Conservation (phyloP, 78 protist genomes). For the Dictyostelium brefeldianum region DNA sequence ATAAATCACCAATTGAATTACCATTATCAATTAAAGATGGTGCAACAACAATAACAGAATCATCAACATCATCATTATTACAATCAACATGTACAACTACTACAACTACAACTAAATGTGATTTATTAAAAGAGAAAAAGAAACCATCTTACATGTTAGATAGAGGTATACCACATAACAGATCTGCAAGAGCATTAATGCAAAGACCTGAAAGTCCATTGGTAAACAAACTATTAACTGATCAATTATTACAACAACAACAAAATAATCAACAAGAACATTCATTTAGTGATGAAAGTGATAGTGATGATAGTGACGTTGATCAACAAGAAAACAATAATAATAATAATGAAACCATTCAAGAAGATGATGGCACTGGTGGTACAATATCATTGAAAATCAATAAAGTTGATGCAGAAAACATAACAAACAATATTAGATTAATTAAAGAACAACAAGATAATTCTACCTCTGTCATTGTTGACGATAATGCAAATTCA, state of each 20-base stretch:
- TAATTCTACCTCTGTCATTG: background rate
- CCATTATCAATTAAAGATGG: background rate
- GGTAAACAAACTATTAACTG: background rate
- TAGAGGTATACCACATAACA: constrained; percentile 6
- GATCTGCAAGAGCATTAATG: constrained; percentile 17
- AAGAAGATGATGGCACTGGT: background rate
- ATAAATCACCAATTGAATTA: too few species aligned
- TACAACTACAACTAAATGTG: background rate
- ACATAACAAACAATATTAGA: background rate
- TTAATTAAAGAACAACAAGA: constrained; percentile 17
- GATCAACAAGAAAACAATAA: background rate
- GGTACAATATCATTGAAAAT: background rate
- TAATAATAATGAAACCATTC: too few species aligned
- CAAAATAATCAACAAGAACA: background rate
- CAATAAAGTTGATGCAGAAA: background rate
- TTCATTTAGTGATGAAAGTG: background rate
- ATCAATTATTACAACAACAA: background rate
- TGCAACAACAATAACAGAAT: background rate
- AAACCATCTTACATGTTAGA: background rate
- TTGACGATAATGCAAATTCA: background rate
- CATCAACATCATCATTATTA: too few species aligned
- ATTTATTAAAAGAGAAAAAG: background rate
- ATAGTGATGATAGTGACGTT: background rate
- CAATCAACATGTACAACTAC: background rate
- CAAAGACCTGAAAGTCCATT: constrained; percentile 12